Evolutionary conservation across 805 yeast species (phyloP).

Genomic region (Phaffomyces thermotolerans): DNA sequence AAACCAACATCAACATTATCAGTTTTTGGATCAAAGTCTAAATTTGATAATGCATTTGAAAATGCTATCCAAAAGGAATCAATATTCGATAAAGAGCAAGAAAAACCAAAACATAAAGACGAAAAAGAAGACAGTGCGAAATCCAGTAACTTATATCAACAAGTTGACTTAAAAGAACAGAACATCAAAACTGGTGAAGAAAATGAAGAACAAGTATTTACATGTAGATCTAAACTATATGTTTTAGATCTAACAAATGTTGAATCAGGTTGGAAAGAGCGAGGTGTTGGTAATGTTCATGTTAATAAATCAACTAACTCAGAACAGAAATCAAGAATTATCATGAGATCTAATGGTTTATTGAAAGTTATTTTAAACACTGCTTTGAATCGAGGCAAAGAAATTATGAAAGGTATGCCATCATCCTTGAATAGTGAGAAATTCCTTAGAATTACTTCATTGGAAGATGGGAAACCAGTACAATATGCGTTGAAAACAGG

Average conservation of each 20-base stretch:
- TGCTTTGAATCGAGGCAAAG: conserved; percentile 54
- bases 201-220: conserved; percentile 60
- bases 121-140: conserved; percentile 14
- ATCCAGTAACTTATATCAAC: conserved; percentile 36
- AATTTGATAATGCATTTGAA: conserved; percentile 49
- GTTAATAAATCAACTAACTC: conserved; percentile 41
- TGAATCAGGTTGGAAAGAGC: conserved; percentile 87
- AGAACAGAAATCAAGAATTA: conserved; percentile 50
- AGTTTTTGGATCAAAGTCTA: conserved; percentile 40
- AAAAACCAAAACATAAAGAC: conserved; percentile 8
- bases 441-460: conserved; percentile 66
- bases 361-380: conserved; percentile 75
- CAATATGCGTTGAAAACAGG: conserved; percentile 80
- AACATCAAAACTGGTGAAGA: conserved; percentile 85
- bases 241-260: conserved; percentile 59
- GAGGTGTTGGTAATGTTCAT: conserved; percentile 86
- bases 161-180: conserved; percentile 54
- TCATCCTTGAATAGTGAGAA: conserved; percentile 81
- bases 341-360: conserved; percentile 88
- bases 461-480: conserved; percentile 58
- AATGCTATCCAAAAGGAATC: conserved; percentile 45
- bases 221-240: conserved; percentile 73
- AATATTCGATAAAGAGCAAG: conserved; percentile 41
- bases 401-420: conserved; percentile 72
- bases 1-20: conserved; percentile 8